Evolutionary conservation across 495 filamentous ascomycete species (phyloP), one percentile per base, ranked within the genome.

Genomic region (Aspergillus diversus): DNA sequence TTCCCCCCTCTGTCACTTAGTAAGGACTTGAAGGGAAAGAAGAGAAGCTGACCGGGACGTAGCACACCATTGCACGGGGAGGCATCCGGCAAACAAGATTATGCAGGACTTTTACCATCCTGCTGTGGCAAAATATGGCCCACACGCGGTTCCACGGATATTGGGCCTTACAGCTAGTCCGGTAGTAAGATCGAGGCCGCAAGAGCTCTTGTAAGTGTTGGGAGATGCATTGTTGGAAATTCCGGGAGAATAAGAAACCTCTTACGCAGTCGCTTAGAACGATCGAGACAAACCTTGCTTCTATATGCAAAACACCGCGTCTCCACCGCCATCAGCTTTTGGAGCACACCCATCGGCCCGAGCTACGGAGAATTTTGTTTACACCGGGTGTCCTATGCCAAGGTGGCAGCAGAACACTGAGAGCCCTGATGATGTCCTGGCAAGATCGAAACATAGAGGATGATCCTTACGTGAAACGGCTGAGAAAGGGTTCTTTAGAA

Each of bases 81-180:
- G 70, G 42, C 84, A 92, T 69, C 80, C 93, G 1, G 87, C 88
- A 9, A 89, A 90, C 61, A 85, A 80, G 54, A 90, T 99, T 35
- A 95, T 99, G 92, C 76, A 77, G 27, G 78, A 87, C 54, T 89
- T 88, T 65, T 97, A 97, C 66, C 86, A 87, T 61, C 80, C 80
- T 4, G 71, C 73, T 3, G 63, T 73, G 2, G 71, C 72, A 31
- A 62, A 70, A 15, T 55, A 56, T 31, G 71, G 69, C 2, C 70
- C 78, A 3, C 61, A 75, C 33, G 60, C 71, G 15, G 77, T 91
- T 8, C 94, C 95, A 0, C 76, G 78, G 12, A 92, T 97, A 56
- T 77, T 97, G 8, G 94, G 93, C 5, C 82, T 98, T 3, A 92
- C 91, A 17, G 94, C 94, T 0, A 96, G 91, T 66, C 94, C 94